Evolutionary conservation across 1,139 yeast species (phyloP), one percentile per base, ranked within the genome.

Genomic region (Scheffersomyces parashehatae): DNA sequence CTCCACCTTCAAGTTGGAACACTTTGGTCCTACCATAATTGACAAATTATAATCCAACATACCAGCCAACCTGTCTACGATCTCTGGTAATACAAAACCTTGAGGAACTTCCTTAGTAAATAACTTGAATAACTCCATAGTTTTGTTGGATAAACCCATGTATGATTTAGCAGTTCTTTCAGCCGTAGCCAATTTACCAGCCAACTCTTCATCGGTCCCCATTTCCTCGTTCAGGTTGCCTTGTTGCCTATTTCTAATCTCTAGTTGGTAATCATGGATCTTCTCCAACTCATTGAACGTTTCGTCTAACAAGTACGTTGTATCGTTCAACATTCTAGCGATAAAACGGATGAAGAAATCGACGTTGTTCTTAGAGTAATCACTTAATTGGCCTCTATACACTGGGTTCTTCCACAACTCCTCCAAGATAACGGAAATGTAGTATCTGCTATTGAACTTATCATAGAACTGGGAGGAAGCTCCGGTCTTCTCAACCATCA

Each of bases 391-490:
- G 8, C 68, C 64, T 48, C 87, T 79, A 65, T 88, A 91, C 28
- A 70, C 61, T 24, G 82, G 83, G 53, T 81, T 81, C 48, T 83
- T 79, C 96, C 98, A 93, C 42, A 93, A 71, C 52, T 84, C 83
- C 61, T 88, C 93, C 56, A 95, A 70, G 36, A 95, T 85, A 40
- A 82, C 81, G 1, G 97, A 85, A 37, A 91, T 88, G 60, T 89
- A 86, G 64, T 83, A 93, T 62, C 99, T 79, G 39, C 89, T 82
- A 64, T 89, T 91, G 69, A 95, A 93, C 64, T 93, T 93, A 66
- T 93, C 99, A 63, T 93, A 93, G 62, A 93, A 93, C 65, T 93
- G 99, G 0, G 96, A 84, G 5, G 95, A 84, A 3, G 97, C 87
- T 6, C 99, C 99, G 0, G 99, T 95, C 59, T 88, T 89, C 62